Conservation (phyloP, 352 stramenopile species). For the Phytopythium cucurbitacearum region DNA sequence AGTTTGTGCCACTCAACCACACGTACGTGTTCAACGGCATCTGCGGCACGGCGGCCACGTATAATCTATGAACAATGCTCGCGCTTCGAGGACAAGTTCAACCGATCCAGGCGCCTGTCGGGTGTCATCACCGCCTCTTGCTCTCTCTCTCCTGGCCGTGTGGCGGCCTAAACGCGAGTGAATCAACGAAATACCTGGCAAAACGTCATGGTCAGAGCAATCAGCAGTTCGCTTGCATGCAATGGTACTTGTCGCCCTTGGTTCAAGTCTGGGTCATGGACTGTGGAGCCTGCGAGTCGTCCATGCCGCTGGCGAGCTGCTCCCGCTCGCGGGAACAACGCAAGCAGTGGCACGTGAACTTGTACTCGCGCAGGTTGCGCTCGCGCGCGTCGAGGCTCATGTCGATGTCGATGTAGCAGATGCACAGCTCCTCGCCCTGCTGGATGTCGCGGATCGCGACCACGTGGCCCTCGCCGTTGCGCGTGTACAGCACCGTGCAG, state of each 20-base stretch:
- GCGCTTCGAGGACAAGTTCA: not conserved
- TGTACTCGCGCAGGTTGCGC: constrained; percentile 65
- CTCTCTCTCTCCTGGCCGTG: too few species aligned
- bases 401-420: constrained; percentile 93
- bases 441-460: constrained; percentile 67
- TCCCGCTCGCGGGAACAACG: constrained; percentile 48
- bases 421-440: constrained; percentile 91
- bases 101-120: too few species aligned
- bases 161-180: too few species aligned
- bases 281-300: not conserved
- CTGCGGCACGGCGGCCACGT: constrained; percentile 62
- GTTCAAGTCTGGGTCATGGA: too few species aligned
- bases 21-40: constrained; percentile 99
- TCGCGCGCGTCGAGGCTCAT: constrained; percentile 68
- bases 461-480: constrained; percentile 61
- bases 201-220: too few species aligned
- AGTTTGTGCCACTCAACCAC: constrained; percentile 97
- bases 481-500: constrained; percentile 88
- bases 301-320: constrained; percentile 8
- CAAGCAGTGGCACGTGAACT: constrained; percentile 72
- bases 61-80: constrained; percentile 46
- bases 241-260: too few species aligned
- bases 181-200: too few species aligned
- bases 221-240: too few species aligned
- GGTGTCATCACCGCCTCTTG: too few species aligned